Base-by-base conservation (phyloP, 139 green algal genomes). In the Mesotaenium endlicherianum region DNA sequence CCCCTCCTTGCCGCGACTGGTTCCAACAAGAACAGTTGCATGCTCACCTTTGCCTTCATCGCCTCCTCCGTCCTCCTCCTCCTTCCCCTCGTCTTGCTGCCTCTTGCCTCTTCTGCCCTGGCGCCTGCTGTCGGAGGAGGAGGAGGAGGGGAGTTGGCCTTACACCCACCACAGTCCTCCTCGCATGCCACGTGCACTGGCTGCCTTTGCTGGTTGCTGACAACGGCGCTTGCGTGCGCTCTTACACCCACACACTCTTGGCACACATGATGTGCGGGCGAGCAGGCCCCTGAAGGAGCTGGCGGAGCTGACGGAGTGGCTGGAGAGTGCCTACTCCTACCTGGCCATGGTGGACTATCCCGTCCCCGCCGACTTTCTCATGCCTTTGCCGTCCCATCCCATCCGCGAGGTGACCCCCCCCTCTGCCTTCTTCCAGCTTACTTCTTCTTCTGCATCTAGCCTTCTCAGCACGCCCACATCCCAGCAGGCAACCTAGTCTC, bases 331-430 rank as follows among this genome's bases (percentile, higher is more conserved):
- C 31, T 82, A 75, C 49, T 74, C 45, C 30, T 77, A 82, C 60
- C 41, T 86, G 38, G 83, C 83, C 1, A 88, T 88, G 83, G 83
- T 88, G 11, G 60, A 88, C 43, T 88, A 88, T 77, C 50, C 83
- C 0, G 36, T 82, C 39, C 77, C 83, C 0, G 40, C 83, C 16
- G 30, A 49, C 1, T 88, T 88, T 31, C 34, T 88, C 36, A 80
- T 80, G 55, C 76, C 53, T 16, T 55, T 88, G 0, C 83, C 76
- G 4, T 77, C 77, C 0, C 34, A 82, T 11, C 83, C 83, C 31
- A 64, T 86, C 30, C 11, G 31, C 11, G 75, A 88, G 83, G 75
- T 88, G 34, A 6, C n/a, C n/a, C n/a, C n/a, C n/a, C n/a, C n/a
- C n/a, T n/a, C n/a, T n/a, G n/a, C n/a, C n/a, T n/a, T n/a, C n/a